Percentiles rank a stretch among this genome's conserved stretches.
Evolutionary conservation across 179 eudicot species (phyloP).

Genomic region (Heliamphora pulchella): DNA sequence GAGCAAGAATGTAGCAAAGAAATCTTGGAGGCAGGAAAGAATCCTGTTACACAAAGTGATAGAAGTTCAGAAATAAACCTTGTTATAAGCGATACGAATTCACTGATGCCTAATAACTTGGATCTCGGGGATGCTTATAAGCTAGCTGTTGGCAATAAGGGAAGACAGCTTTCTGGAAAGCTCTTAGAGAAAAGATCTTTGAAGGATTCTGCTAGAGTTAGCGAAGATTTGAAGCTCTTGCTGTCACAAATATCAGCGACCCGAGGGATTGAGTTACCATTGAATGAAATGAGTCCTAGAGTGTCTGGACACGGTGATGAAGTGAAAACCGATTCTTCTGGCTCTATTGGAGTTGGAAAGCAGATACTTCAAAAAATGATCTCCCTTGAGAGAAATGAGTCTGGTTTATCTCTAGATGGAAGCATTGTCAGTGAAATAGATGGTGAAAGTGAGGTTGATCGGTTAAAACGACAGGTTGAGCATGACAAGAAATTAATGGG

Average conservation of each 20-base stretch:
- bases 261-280: slow-evolving; percentile 49
- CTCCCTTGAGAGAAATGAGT: slow-evolving; percentile 84
- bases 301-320: slow-evolving; percentile 54
- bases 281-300: slow-evolving; percentile 57
- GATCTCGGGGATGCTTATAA: slow-evolving; percentile 89
- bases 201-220: slow-evolving; percentile 50
- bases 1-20: slow-evolving; percentile 15
- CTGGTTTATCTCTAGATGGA: slow-evolving; percentile 65
- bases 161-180: slow-evolving; percentile 65
- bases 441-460: slow-evolving; percentile 67
- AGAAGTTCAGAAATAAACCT: slow-evolving; percentile 26
- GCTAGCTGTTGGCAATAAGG: slow-evolving; percentile 58
- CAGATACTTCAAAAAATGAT: slow-evolving; percentile 61
- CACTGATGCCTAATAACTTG: slow-evolving; percentile 35
- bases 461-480: slow-evolving; percentile 76
- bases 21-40: slow-evolving; percentile 21
- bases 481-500: slow-evolving; percentile 62
- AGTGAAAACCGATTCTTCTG: slow-evolving; percentile 40
- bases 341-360: slow-evolving; percentile 33
- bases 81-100: slow-evolving; percentile 26
- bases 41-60: slow-evolving; percentile 22
- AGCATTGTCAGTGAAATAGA: slow-evolving; percentile 73
- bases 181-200: slow-evolving; percentile 48
- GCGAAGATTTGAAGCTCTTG: slow-evolving; percentile 68
- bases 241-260: slow-evolving; percentile 58